A percentile compares a stretch with the other conserved stretches of the same genome.
Evolutionary conservation across 2,329 filamentous ascomycete species (phyloP).

Genomic region (Huntiella savannae): DNA sequence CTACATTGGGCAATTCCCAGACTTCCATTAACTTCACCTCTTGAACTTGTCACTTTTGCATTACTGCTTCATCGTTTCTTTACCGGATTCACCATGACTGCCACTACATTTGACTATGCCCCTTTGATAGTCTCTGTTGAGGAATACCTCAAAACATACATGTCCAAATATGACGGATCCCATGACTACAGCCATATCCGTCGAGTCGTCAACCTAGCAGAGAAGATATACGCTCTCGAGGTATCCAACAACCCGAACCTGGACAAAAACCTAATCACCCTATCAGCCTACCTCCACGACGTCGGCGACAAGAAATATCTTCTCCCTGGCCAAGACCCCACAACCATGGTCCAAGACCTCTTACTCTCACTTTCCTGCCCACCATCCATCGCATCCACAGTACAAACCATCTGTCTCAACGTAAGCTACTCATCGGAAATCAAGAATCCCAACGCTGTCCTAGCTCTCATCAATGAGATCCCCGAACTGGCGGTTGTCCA

Average conservation of each 20-base stretch:
- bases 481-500: slow-evolving; percentile 51
- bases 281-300: slow-evolving; percentile 67
- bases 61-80: no score
- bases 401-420: slow-evolving; percentile 54
- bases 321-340: slow-evolving; percentile 33
- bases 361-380: slow-evolving; percentile 38
- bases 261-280: slow-evolving; percentile 31
- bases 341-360: slow-evolving; percentile 34
- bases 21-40: no score
- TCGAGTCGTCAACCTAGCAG: slow-evolving; percentile 58
- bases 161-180: slow-evolving; percentile 63
- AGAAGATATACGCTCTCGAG: slow-evolving; percentile 39
- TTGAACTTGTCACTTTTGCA: no score
- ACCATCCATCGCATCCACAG: slow-evolving; percentile 37
- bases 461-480: slow-evolving; percentile 34
- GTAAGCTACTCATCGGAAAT: slow-evolving; percentile 65
- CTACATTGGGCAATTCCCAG: not conserved
- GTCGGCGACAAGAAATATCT: slow-evolving; percentile 75
- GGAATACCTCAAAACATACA: slow-evolving; percentile 49
- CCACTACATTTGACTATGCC: not conserved
- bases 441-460: slow-evolving; percentile 40
- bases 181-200: slow-evolving; percentile 77
- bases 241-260: slow-evolving; percentile 15
- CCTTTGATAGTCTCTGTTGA: slow-evolving; percentile 36
- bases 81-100: not conserved